Base-by-base conservation (phyloP, 2,329 filamentous ascomycete genomes). In the Metarhizium sp. region DNA sequence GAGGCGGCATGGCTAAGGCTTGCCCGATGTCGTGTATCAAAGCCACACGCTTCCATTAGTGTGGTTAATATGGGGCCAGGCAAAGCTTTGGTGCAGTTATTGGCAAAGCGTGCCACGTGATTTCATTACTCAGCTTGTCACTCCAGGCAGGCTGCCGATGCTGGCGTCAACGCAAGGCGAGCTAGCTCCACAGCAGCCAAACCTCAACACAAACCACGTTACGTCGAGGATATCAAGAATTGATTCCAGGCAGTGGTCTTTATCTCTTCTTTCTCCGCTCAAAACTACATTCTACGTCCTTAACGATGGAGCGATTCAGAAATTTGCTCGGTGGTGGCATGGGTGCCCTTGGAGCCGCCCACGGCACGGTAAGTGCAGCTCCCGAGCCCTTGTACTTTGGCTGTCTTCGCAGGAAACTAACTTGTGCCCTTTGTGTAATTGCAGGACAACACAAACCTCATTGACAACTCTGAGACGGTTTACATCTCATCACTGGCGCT, bases 401-500 rank as follows among this genome's bases (percentile, higher is more conserved):
- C 30, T 34, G 25, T 20, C 3, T 13, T 34, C 25, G 5, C 25
- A n/a, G 14, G n/a, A 52, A 25, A 38, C 34, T 18, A 10, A 29
- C 30, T 32, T 49, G 13, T 36, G 30, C 3, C 53, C 40, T 2
- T n/a, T 36, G 10, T 8, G 5, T 42, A 11, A 5, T n/a, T 42
- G 6, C 63, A 96, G 90, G 92, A 97, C 66, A 94, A 92, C 64
- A 81, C 84, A 43, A 92, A 87, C 69, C 82, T 99, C 58, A 95
- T 99, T 72, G 94, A 99, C 72, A 99, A 99, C 77, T 96, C 92
- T 66, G 94, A 99, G 78, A 99, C 94, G 38, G 94, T 99, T 64
- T 96, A 99, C 77, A 99, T 99, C 66, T 99, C 94, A 53, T 99
- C 94, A 51, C 84, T 99, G 59, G 94, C 94, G 53, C 81, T 99